These are phyloP conservation scores for Chlorella sp. DNA, from an alignment of 139 green algal species.

Conservation along the genomic window DNA sequence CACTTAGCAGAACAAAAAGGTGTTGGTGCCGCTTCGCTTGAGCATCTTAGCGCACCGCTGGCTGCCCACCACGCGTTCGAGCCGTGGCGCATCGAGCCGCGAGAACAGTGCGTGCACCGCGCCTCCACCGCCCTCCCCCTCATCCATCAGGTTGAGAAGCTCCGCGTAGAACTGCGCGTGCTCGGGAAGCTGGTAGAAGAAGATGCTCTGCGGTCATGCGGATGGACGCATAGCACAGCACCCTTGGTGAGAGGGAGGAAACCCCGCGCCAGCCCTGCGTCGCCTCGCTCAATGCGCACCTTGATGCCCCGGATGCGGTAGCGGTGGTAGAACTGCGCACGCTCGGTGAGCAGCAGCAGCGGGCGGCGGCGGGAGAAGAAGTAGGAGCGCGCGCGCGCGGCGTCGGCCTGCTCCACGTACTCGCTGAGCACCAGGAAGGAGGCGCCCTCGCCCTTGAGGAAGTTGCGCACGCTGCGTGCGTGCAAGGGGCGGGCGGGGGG, in stretches of 20 bases:
- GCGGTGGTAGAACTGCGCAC: conserved; percentile 94
- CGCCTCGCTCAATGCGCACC: conserved; percentile 31
- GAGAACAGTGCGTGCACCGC: conserved; percentile 61
- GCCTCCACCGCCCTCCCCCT: background rate
- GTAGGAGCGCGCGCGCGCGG: conserved; percentile 60
- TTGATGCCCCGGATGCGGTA: conserved; percentile 74
- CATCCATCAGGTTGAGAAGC: conserved; percentile 70
- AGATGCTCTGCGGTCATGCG: conserved; percentile 54
- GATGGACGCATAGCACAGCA: background rate
- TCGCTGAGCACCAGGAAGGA: conserved; percentile 75
- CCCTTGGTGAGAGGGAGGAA: background rate
- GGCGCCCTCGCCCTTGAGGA: conserved; percentile 41
- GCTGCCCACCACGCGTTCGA: conserved; percentile 80
- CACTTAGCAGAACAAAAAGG: conserved; percentile 76
- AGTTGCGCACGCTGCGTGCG: conserved; percentile 35
- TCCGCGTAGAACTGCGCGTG: conserved; percentile 84
- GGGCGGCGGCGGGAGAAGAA: conserved; percentile 78
- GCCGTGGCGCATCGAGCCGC: conserved; percentile 60
- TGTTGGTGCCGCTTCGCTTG: conserved; percentile 38
- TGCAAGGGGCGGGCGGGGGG: too few species aligned
- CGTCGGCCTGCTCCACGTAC: conserved; percentile 79
- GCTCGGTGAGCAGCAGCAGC: conserved; percentile 94
- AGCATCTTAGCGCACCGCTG: conserved; percentile 70
- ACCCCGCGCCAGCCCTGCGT: background rate
- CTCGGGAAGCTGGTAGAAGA: conserved; percentile 89